Conservation (phyloP, 345 rosid species). For the Rhodomyrtus tomentosa region DNA sequence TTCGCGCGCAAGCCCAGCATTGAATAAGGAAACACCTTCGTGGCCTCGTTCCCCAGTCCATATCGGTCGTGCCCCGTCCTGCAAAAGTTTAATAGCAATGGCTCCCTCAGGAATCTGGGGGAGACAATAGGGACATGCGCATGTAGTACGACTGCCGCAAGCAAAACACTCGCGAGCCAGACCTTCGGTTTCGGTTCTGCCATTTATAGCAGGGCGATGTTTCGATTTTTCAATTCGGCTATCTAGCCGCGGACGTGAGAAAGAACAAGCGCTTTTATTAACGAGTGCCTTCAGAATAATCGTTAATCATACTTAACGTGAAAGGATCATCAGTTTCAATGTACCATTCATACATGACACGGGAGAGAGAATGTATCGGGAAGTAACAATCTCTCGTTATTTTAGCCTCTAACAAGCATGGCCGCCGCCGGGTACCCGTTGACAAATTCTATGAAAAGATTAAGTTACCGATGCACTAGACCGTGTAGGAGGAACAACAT, state of each 20-base stretch:
- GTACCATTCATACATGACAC: neutral
- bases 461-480: neutral
- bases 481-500: neutral
- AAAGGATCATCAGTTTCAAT: neutral
- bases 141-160: neutral
- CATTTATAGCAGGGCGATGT: neutral
- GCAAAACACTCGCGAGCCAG: neutral
- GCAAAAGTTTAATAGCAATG: neutral
- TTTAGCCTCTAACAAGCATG: neutral
- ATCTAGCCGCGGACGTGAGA: neutral
- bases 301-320: neutral
- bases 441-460: neutral
- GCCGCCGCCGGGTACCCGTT: rapidly evolving
- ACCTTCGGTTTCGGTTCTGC: neutral
- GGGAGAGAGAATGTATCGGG: neutral
- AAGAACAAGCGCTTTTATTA: neutral
- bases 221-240: neutral
- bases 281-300: neutral
- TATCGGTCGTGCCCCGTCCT: neutral
- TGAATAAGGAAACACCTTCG: neutral
- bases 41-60: neutral
- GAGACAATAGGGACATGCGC: neutral
- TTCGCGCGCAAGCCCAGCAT: neutral
- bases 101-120: neutral
- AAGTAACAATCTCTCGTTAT: neutral